Conservation (phyloP, 805 yeast genomes). For the Sugiyamaella boreocaroliniensis region DNA sequence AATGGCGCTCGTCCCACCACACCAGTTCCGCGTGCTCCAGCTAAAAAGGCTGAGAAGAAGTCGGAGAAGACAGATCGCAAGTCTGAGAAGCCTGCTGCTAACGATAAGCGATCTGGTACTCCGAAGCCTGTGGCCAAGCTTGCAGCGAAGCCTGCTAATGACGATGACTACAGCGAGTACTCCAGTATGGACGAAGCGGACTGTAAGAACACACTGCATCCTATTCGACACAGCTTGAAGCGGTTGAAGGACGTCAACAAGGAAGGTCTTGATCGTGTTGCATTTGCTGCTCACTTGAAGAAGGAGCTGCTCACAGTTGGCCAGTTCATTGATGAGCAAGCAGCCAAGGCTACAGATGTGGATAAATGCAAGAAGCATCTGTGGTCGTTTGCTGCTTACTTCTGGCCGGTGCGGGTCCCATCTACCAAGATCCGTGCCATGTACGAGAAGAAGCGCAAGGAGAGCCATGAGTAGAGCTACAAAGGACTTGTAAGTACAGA, state of each 20-base stretch:
- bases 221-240: slow-evolving; percentile 60
- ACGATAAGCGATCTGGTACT: neutral
- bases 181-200: slow-evolving; percentile 71
- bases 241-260: slow-evolving; percentile 59
- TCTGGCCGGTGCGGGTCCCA: slow-evolving; percentile 78
- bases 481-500: too few relatives aligned
- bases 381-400: slow-evolving; percentile 77
- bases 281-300: slow-evolving; percentile 67
- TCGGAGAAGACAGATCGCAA: neutral
- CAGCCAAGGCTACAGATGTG: slow-evolving; percentile 20
- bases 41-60: slow-evolving; percentile 1
- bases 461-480: too few relatives aligned
- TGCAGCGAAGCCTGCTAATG: slow-evolving; percentile 5
- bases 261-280: slow-evolving; percentile 64
- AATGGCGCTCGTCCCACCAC: neutral
- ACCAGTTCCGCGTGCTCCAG: neutral
- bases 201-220: slow-evolving; percentile 55
- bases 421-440: slow-evolving; percentile 65
- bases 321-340: slow-evolving; percentile 50
- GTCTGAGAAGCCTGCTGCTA: neutral
- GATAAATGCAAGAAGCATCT: slow-evolving; percentile 48
- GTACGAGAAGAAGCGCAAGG: slow-evolving; percentile 41
- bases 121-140: neutral
- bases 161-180: slow-evolving; percentile 45
- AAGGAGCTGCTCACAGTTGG: slow-evolving; percentile 68